Evolutionary conservation across 345 rosid genomes (phyloP).

Genomic region (Linum trigynum): DNA sequence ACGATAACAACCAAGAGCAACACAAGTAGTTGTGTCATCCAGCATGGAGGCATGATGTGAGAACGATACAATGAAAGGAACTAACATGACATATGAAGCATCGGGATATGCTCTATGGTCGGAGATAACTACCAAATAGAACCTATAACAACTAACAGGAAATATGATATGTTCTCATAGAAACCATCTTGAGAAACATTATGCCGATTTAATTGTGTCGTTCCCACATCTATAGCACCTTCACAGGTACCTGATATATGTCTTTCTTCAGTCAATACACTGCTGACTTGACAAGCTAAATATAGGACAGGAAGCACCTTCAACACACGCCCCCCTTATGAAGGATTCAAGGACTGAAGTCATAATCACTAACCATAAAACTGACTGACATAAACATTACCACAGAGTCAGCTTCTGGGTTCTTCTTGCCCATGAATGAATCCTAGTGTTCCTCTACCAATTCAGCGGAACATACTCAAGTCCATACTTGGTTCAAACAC

Average conservation of each 20-base stretch:
- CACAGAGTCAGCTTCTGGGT: too few species aligned
- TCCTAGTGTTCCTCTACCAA: too few species aligned
- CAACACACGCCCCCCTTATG: too few species aligned
- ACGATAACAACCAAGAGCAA: neutral
- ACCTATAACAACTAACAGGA: neutral
- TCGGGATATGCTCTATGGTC: neutral
- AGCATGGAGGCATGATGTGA: neutral
- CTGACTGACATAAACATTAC: too few species aligned
- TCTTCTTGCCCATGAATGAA: too few species aligned
- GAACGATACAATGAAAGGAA: neutral
- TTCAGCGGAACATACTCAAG: too few species aligned
- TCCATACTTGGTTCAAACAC: too few species aligned
- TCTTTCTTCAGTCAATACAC: neutral
- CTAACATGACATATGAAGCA: neutral
- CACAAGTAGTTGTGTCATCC: neutral
- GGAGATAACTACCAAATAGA: neutral
- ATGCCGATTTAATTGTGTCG: neutral
- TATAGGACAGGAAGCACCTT: neutral
- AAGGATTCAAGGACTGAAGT: too few species aligned
- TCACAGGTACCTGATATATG: neutral
- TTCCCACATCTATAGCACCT: too few species aligned
- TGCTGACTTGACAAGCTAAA: neutral
- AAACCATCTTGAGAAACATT: neutral
- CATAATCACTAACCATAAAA: too few species aligned
- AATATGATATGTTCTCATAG: neutral